Base-by-base conservation (phyloP, 176 grass and related monocot genomes). In the Carex littledalei region DNA sequence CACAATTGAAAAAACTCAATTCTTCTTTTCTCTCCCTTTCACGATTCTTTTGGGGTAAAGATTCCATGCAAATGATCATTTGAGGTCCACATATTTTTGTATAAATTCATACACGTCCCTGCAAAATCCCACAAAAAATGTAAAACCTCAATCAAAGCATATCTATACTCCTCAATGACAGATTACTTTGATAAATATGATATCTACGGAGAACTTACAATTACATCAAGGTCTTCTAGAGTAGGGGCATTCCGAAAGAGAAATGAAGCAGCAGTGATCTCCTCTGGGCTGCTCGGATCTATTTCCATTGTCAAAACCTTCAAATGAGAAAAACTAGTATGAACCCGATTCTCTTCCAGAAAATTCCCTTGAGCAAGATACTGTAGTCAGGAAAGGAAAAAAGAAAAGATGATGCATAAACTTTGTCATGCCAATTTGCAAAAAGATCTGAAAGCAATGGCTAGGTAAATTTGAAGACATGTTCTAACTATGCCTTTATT, bases 221-320 rank as follows among this genome's bases (percentile, higher is more conserved):
- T 45, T 62, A 81, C 35, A 81, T 81, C 79, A 47, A 81, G 79
- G 12, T 81, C 59, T 39, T 64, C 34, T 60, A 81, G 34, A 64
- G 4, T 81, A 63, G 35, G 57, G 32, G 79, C 79, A 81, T 81
- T 43, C 0, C 3, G 3, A 81, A 81, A 20, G 8, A 81, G 57
- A 81, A 24, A 63, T 45, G n/a, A 81, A 21, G 57, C 57, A 81
- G 57, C 59, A 58, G 5, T 13, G 34, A 63, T 45, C 37, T 81
- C 79, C 20, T 45, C 20, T 81, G 7, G 52, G 37, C 24, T 63
- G 32, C 37, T 45, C 8, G 39, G 17, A 81, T 81, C 59, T 47
- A 81, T 64, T 64, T 81, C 57, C 79, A 81, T 21, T 63, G 37
- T 32, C 56, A 81, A 41, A 81, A 62, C 79, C 26, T 81, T 81